Base-by-base conservation (phyloP, 768 basidiomycete genomes). In the Pleurotus sapidus region DNA sequence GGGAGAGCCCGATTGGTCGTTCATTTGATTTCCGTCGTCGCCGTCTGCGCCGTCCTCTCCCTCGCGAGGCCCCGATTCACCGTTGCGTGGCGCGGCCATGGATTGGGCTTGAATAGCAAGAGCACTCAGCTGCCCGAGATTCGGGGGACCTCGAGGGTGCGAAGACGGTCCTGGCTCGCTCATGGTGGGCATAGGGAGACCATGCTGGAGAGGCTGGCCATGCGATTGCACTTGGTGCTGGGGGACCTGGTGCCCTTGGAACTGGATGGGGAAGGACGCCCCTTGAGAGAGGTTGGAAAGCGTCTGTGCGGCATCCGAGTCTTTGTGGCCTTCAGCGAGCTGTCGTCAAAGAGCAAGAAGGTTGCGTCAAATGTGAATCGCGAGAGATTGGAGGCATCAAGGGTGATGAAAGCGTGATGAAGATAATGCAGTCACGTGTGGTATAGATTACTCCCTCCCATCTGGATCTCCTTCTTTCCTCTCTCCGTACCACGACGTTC, bases 161-260 rank as follows among this genome's bases (percentile, higher is more conserved):
- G 85, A 85, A 3, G 87, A 88, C n/a, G 87, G 85, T 6, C 87
- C 87, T 2, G 86, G 84, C 59, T 89, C 86, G 37, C 80, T 80
- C 48, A 86, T 79, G 17, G 79, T 79, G 15, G 84, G 77, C 12
- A 54, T 3, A 15, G 49, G 49, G 5, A 51, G 25, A 24, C 8
- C 5, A 27, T 83, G 65, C 1, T 77, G 80, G 61, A 60, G 64
- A 27, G 66, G 68, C 54, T 72, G 70, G 50, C 73, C 74, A 46
- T 72, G 67, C n/a, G 65, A 69, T 14, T 66, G 64, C 40, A 63
- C 66, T 54, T 67, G 72, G 55, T 70, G 73, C 47, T 62, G 74
- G 57, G 63, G 68, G 6, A 61, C 51, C 17, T 58, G 60, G 27
- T 54, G 55, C 9, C 42, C 39, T 15, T 53, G 17, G 18, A 47